Percentiles rank a stretch among this genome's conserved stretches.
Conservation (phyloP, 2,329 filamentous ascomycete species). For the Tolypocladium tropicale region DNA sequence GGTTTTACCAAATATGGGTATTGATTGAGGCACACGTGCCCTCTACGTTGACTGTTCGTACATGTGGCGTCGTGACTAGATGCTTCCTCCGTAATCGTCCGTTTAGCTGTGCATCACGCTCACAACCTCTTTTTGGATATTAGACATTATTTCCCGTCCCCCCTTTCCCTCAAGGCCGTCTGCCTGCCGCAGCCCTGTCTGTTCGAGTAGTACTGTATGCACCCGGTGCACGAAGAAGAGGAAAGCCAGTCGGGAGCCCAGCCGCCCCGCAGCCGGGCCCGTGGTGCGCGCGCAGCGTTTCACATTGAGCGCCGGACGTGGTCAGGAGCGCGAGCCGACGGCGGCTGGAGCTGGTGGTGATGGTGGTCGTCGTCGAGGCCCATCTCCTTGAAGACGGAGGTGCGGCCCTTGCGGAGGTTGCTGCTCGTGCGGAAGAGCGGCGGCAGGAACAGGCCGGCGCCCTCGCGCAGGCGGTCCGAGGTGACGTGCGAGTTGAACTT, state of each 20-base stretch:
- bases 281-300: neutral
- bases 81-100: neutral
- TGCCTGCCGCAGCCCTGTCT: neutral
- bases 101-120: neutral
- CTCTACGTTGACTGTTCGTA: neutral
- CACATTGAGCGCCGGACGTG: no score
- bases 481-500: constrained; percentile 40
- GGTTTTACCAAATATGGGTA: neutral
- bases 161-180: neutral
- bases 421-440: constrained; percentile 29
- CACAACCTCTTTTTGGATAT: neutral
- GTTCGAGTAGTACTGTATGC: no score
- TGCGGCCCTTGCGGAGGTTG: constrained; percentile 38
- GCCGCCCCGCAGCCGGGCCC: neutral
- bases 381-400: constrained; percentile 42
- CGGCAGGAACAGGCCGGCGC: constrained; percentile 25
- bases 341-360: neutral
- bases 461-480: constrained; percentile 40
- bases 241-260: neutral
- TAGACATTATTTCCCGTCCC: neutral
- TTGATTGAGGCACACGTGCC: neutral
- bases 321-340: neutral
- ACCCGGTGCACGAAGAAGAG: neutral
- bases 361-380: constrained; percentile 24
- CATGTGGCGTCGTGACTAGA: neutral